Evolutionary conservation across 2,329 filamentous ascomycete genomes (phyloP), one percentile per base, ranked within the genome.

Genomic region (Capronia americana): DNA sequence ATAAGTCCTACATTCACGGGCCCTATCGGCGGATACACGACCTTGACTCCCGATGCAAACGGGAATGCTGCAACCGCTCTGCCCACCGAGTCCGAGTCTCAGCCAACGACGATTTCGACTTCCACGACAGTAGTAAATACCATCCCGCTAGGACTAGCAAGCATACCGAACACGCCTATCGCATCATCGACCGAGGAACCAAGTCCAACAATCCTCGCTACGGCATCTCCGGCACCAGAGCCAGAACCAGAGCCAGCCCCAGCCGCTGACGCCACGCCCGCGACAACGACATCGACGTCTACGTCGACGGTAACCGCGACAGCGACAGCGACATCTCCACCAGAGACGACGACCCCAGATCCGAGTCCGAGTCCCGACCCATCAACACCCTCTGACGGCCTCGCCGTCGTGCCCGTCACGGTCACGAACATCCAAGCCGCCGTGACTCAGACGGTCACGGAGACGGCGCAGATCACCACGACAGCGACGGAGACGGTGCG

Each of bases 1-100:
- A 77, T 81, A 26, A 73, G 79, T 17, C 78, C 82, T 57, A 86
- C 85, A 26, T 87, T 85, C 69, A 75, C 77, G 14, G 84, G 83
- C 28, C 76, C 77, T 1, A 75, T 84, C 61, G 82, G 75, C 59
- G 82, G 82, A 63, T 84, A 76, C 77, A 76, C 77, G 17, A 84
- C 83, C 17, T 63, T 73, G 38, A 62, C 61, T 3, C 51, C 64
- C 11, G 50, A 61, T 23, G 58, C 50, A 41, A 61, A 48, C 28
- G 55, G 54, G 11, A 57, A 55, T 20, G 54, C 44, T 7, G 53
- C 58, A 10, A 53, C 57, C 17, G 14, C 34, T 41, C 34, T 6
- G 11, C 38, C 17, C 38, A 44, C 38, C 7, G 38, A 46, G 44
- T 23, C 30, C 38, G 17, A 17, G 48, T 28, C 48, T 32, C 28